These are phyloP conservation scores for Halophytophthora polymorphica DNA, from an alignment of 352 stramenopile species.

Conservation along the genomic window DNA sequence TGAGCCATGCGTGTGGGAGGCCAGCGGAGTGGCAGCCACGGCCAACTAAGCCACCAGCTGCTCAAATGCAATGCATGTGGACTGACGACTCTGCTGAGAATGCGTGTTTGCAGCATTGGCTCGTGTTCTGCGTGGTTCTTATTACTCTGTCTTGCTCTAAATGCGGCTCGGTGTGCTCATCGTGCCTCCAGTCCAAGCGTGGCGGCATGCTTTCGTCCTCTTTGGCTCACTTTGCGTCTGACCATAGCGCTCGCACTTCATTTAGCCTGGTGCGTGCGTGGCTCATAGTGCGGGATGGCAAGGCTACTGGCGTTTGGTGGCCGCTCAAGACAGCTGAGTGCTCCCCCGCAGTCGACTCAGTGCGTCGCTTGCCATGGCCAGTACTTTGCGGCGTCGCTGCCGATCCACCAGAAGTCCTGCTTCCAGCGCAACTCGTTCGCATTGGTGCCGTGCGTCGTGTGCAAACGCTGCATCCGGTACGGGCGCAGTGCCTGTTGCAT, in stretches of 20 bases:
- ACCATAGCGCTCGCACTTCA: no score
- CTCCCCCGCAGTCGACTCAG: constrained; percentile 23
- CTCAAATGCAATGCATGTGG: no score
- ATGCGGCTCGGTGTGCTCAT: no score
- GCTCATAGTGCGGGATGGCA: constrained; percentile 5
- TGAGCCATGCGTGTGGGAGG: constrained; percentile 10
- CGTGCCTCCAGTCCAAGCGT: no score
- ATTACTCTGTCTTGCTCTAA: no score
- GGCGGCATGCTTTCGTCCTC: no score
- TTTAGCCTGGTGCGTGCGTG: no score
- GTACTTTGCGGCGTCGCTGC: constrained; percentile 61
- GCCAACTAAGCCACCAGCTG: no score
- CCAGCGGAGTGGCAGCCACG: constrained; percentile 2
- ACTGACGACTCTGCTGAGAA: no score
- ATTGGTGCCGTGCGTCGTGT: constrained; percentile 42
- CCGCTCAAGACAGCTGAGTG: constrained; percentile 1
- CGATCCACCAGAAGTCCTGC: constrained; percentile 70
- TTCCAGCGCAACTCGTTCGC: constrained; percentile 64
- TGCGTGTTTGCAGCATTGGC: no score
- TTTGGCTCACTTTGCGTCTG: no score
- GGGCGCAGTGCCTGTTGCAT: not conserved
- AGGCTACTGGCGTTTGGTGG: not conserved
- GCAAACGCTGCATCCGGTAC: constrained; percentile 29
- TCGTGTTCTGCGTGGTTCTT: no score
- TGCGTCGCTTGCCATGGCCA: constrained; percentile 50